Evolutionary conservation across 1,284 basidiomycete species (phyloP), one percentile per base, ranked within the genome.

Genomic region (Ceratobasidium sp.): DNA sequence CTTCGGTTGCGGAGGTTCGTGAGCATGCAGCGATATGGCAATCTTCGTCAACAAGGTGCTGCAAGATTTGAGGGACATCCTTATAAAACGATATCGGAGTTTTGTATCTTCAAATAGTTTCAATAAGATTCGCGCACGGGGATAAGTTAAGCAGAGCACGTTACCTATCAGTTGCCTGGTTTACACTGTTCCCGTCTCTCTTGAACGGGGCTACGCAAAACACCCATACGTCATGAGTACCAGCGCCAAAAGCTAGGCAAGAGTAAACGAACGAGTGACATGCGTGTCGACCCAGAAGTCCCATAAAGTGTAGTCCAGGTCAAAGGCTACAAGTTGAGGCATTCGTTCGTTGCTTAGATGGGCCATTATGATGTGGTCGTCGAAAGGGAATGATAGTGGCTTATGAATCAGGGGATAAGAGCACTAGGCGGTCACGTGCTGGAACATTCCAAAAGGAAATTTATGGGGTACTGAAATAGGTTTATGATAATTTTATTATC

Each of bases 261-360:
- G 59, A n/a, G n/a, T 14, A 2, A 23, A 76, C 78, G 14, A 76
- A 84, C 87, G 84, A 71, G 83, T 81, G 70, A 88, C 82, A 78
- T 91, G 87, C n/a, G 86, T 89, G 78, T 93, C 91, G 52, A 94
- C 89, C 91, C 92, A 94, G 8, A 94, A 82, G 73, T 90, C 86
- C 92, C 93, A 95, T 0, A 94, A 82, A 0, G 92, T 94, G 79
- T 91, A 94, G 78, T 95, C 93, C 26, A 95, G 81, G 77, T 96
- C 93, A 78, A 95, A 94, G 0, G 90, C 92, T 12, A 94, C 82
- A 30, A 93, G 85, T 74, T 89, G 85, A 0, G 93, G 93, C 41
- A 88, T 79, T 77, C 83, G 74, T 36, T 48, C 67, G 23, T 32
- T 48, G 10, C 12, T 16, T 18, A 36, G 14, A 34, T 57, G n/a